Evolutionary conservation across 1,284 basidiomycete species (phyloP), one percentile per base, ranked within the genome.

Genomic region (Leccinum variabile): DNA sequence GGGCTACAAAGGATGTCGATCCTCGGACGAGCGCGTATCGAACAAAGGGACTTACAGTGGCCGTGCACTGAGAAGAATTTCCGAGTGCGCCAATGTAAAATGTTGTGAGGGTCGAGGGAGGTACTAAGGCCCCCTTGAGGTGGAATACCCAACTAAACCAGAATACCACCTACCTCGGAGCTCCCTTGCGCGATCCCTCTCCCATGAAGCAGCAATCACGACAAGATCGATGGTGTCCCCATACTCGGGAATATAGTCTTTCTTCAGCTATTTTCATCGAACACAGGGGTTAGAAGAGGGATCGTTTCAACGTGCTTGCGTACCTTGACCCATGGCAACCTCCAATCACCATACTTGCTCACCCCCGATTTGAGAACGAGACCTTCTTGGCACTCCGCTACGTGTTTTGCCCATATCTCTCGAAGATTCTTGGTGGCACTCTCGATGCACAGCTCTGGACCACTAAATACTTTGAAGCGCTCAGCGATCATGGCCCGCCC

Each of bases 161-260:
- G 41, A 32, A 57, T 0, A 52, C 35, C 16, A 41, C 80, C 49
- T 59, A 92, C 92, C 92, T 72, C 88, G 75, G 3, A 96, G 78
- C 60, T 90, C 88, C 54, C 91, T 77, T 3, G 83, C 94, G 9
- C 94, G 81, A 41, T 90, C 83, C 67, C 87, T 87, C 64, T 92
- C 89, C 91, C 92, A 94, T 0, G 83, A 79, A 13, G 88, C 92
- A 1, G 86, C 94, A 28, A 95, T 72, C 22, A 95, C 72, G 1
- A 87, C 86, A 56, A 95, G 80, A 72, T 95, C 92, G 13, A 94
- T 70, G 11, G 84, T 83, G 73, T 97, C 94, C 0, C 93, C 92
- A 53, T 90, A 81, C 1, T 89, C 89, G 0, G 86, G 85, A 44
- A 97, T 92, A 67, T 95, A 95, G 72, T 96, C 94, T 71, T 82